Evolutionary conservation across 2,329 filamentous ascomycete species (phyloP), one percentile per base, ranked within the genome.

Genomic region (Botrytis aclada): DNA sequence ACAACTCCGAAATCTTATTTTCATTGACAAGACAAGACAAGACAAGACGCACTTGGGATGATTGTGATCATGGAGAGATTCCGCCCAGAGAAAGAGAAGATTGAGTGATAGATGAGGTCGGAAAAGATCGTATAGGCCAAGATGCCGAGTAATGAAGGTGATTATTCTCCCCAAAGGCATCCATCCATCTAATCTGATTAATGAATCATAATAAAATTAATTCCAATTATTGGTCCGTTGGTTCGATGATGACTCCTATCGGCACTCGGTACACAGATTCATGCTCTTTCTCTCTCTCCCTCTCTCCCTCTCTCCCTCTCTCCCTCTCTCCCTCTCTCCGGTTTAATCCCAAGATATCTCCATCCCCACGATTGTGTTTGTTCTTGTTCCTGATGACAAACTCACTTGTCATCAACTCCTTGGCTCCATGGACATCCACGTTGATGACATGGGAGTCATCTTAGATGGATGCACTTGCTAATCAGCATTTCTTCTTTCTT

Each of bases 1-100:
- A 34, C n/a, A 43, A 54, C 63, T 66, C 58, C 43, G 67, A 4
- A 4, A 45, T 70, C 67, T 56, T 70, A 70, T 47, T 62, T 63
- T 56, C 67, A 70, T 37, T 39, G n/a, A n/a, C n/a, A n/a, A n/a
- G n/a, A n/a, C n/a, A n/a, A n/a, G n/a, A n/a, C n/a, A n/a, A 61
- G 67, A 29, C 66, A 61, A 61, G 45, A 47, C 45, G 25, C 8
- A 22, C 45, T 18, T 45, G 37, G 32, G 58, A 37, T 34, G 16
- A 12, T 10, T 20, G 7, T n/a, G 9, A 47, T 47, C 3, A 25
- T 25, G n/a, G n/a, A 37, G 22, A 9, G 22, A 25, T 51, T 51
- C 45, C 45, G 45, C 45, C 22, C 22, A 6, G 47, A 51, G 25
- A 25, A 51, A 51, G 63, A 65, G 41, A 47, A 47, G 10, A 25